Base-by-base conservation (phyloP, 352 stramenopile species). In the Aphanomyces cochlioides region DNA sequence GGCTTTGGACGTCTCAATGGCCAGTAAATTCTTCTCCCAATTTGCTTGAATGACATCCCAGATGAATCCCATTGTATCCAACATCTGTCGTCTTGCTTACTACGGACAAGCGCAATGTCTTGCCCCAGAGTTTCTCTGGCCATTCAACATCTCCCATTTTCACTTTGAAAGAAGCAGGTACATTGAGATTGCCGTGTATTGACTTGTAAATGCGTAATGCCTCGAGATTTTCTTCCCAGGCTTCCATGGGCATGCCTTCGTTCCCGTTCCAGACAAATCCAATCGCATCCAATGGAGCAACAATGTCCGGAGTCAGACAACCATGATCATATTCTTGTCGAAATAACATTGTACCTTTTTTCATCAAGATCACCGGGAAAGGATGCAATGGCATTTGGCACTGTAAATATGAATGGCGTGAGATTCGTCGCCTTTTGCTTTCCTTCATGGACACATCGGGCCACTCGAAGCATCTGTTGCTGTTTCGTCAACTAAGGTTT, bases 161-260 rank as follows among this genome's bases (percentile, higher is more conserved):
- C 7, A 53, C 41, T 19, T 7, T 54, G n/a, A 66, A 53, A 50
- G 37, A 17, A 17, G 6, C 6, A n/a, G n/a, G n/a, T n/a, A 66
- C 19, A 17, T 50, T 17, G 19, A 66, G 47, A 28, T 66, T 66
- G 37, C 57, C 57, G n/a, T 56, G 19, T 17, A 66, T 64, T 66
- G 38, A 17, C 41, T 66, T 66, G 57, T 66, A 66, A 17, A 28
- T 66, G 37, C 19, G 38, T 36, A 66, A 54, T 6, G 57, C 57
- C 7, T 50, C 7, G 7, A 37, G 7, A 28, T 17, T 66, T 45
- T 53, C 7, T 17, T 54, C 47, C 57, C 57, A n/a, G n/a, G n/a
- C n/a, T n/a, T n/a, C n/a, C n/a, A n/a, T n/a, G n/a, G n/a, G 47
- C 37, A 50, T 17, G 41, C 7, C 38, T 28, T 53, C 7, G 41